A percentile compares a stretch with the other conserved stretches of the same genome.
Conservation (phyloP, 805 yeast genomes). For the Peterozyma toletana region DNA sequence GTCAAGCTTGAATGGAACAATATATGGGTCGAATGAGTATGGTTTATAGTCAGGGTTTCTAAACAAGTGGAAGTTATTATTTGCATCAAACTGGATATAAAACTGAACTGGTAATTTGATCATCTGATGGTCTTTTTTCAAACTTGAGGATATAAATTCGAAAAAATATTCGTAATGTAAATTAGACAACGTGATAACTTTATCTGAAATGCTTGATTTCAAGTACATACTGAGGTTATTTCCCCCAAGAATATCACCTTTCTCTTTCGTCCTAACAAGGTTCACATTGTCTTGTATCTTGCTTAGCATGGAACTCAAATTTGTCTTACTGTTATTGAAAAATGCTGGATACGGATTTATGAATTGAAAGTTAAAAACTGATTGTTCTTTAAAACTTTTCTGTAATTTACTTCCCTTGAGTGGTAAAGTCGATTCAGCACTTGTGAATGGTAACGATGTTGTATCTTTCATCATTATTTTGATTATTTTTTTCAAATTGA, state of each 20-base stretch:
- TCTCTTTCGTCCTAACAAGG: not conserved
- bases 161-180: constrained; percentile 1
- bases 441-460: not conserved
- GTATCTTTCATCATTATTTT: constrained; percentile 5
- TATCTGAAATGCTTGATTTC: not conserved
- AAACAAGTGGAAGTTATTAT: not conserved
- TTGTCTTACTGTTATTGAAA: not conserved
- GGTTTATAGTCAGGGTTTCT: not conserved
- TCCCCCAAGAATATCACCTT: not conserved
- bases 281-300: constrained; percentile 4
- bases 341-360: not conserved
- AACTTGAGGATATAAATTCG: not conserved
- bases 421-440: not conserved
- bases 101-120: constrained; percentile 1
- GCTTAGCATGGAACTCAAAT: constrained; percentile 3
- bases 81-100: constrained; percentile 1
- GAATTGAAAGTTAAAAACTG: not conserved
- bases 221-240: constrained; percentile 3
- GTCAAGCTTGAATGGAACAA: not conserved
- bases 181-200: not conserved
- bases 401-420: no score
- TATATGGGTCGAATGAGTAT: not conserved
- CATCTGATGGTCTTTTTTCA: not conserved
- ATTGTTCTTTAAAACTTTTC: not conserved
- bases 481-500: constrained; percentile 2